Evolutionary conservation across 352 stramenopile species (phyloP), one percentile per base, ranked within the genome.

Genomic region (Phytophthora pseudosyringae): DNA sequence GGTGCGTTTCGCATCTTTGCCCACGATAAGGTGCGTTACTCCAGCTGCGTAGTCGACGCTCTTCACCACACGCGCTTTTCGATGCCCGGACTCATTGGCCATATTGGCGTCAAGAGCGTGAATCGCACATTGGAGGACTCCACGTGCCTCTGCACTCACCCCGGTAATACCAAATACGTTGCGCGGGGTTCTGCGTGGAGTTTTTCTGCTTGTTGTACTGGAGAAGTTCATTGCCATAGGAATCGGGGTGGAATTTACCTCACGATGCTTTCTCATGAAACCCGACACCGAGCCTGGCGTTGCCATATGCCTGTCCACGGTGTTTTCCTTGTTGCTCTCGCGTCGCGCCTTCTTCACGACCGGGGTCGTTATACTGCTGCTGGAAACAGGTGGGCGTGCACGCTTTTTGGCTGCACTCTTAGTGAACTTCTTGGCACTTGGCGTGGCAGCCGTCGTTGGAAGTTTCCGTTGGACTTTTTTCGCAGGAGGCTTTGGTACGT

Each of bases 21-120:
- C 83, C 11, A 93, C 81, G 35, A 95, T 81, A 28, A 95, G 71
- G 41, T 95, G 87, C 12, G 87, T 95, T 26, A 95, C 78, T 10
- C 71, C 78, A 21, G 82, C 79, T 5, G 81, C 69, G 45, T 92
- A 91, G 18, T 93, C 87, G 3, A 88, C 54, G 39, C 81, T 91
- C 62, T 93, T 93, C 25, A 93, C 81, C n/a, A 95, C 80, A 10
- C 85, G 83, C 16, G 81, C 71, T 64, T 90, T 91, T 12, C 81
- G 76, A 40, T 93, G 61, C 1, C 76, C 76, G 8, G 58, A 52
- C 4, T 82, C 80, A 49, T 69, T 76, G 6, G 73, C 57, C 71
- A 85, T 78, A 41, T 78, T 88, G 10, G 83, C 78, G 38, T 95
- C 87, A 46, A 95, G 89, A 8, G 80, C 83, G 50, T 91, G 82